Base-by-base conservation (phyloP, 768 basidiomycete genomes). In the Agaricus subrufescens region DNA sequence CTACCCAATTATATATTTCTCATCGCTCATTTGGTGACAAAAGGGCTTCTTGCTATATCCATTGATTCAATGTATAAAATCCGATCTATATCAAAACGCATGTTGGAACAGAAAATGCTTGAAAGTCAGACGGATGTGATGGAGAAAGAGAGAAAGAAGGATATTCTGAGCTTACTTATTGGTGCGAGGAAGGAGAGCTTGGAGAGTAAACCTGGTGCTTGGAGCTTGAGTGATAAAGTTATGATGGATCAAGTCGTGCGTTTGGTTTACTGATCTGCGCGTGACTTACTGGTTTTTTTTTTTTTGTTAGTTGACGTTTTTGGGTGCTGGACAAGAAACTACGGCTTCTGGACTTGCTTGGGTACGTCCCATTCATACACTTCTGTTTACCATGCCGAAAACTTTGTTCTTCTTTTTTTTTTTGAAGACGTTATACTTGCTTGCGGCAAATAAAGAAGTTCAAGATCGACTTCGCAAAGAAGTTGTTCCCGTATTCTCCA, bases 161-260 rank as follows among this genome's bases (percentile, higher is more conserved):
- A 82, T 67, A 77, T 82, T 47, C 81, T 81, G 80, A 74, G 71
- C 48, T 58, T 81, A n/a, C 68, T 82, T 0, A 74, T 81, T 11
- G 69, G 75, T 26, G 74, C 77, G 9, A 67, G 76, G 23, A 74
- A 72, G 56, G 70, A 68, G 6, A 73, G 73, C 29, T 47, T 68
- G 29, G 69, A 69, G 30, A 63, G 65, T 42, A 70, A 68, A 30
- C 68, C 67, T 14, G 60, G 57, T 12, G 71, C 62, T 30, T 78
- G 77, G 59, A 61, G 65, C 6, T 76, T 80, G 77, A 75, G 70
- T 25, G 77, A 80, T 57, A 62, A 68, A 43, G 75, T 71, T 12
- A 77, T 80, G 75, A 75, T 80, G 67, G 78, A 79, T 50, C 80
- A 82, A 69, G 76, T 81, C 44, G 78, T 79, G 25, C 14, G 73